These are phyloP conservation scores for Alternaria sp. DNA, from an alignment of 2,329 filamentous ascomycete species.

Conservation along the genomic window DNA sequence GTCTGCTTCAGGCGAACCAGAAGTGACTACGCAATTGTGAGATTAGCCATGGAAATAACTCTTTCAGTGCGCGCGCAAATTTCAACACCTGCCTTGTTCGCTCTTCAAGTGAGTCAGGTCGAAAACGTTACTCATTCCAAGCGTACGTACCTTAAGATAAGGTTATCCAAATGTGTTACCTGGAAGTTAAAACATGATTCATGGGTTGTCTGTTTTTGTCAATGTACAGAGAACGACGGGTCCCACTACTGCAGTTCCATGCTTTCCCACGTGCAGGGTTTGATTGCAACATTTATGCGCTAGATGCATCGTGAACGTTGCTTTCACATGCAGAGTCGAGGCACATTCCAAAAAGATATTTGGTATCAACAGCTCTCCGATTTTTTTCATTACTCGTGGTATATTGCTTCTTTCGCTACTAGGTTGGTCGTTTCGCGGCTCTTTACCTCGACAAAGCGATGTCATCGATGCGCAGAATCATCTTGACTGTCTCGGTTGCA, in stretches of 20 bases:
- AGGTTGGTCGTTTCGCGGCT: background rate
- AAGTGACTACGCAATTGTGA: background rate
- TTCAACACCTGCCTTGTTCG: background rate
- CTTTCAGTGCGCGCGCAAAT: background rate
- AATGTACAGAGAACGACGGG: constrained; percentile 6
- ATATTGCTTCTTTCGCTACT: constrained; percentile 14
- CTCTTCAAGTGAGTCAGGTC: constrained; percentile 1
- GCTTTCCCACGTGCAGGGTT: constrained; percentile 12
- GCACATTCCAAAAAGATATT: background rate
- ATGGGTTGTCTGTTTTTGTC: constrained; percentile 3
- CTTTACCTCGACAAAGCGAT: constrained; percentile 62
- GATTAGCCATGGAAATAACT: background rate
- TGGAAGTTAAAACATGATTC: background rate
- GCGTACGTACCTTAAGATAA: background rate
- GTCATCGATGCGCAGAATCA: constrained; percentile 77
- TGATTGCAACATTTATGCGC: constrained; percentile 20
- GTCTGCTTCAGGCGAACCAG: background rate
- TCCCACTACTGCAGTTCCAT: constrained; percentile 13
- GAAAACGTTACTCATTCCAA: constrained; percentile 1
- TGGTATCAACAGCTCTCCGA: constrained; percentile 14
- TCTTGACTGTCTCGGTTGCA: constrained; percentile 98
- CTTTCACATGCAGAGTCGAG: constrained; percentile 12
- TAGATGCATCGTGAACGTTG: constrained; percentile 12
- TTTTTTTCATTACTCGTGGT: constrained; percentile 29
- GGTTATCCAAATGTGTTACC: background rate